These are phyloP conservation scores for Penicillium sp. DNA, from an alignment of 2,329 filamentous ascomycete genomes.

Conservation along the genomic window DNA sequence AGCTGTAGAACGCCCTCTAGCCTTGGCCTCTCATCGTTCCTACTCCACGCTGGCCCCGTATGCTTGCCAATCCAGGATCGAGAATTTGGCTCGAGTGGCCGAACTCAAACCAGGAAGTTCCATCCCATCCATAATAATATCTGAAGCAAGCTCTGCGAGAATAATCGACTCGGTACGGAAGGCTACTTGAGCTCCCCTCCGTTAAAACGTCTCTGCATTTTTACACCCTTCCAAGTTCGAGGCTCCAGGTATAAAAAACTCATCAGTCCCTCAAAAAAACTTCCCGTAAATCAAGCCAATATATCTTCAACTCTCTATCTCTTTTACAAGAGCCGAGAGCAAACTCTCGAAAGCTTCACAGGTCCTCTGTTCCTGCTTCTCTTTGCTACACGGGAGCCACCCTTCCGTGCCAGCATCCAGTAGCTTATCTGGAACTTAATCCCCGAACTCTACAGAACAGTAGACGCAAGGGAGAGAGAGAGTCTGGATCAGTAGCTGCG, in stretches of 20 bases:
- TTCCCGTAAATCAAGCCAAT: background rate
- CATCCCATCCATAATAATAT: background rate
- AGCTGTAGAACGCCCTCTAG: background rate
- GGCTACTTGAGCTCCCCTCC: background rate
- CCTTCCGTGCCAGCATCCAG: background rate
- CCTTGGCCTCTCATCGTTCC: background rate
- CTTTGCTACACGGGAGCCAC: background rate
- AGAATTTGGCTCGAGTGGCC: background rate
- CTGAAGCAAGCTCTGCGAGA: background rate
- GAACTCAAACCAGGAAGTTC: constrained; percentile 9
- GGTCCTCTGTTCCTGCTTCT: background rate
- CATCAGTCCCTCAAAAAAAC: background rate
- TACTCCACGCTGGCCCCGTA: background rate
- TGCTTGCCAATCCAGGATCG: background rate
- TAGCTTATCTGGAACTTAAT: background rate
- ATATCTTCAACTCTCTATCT: background rate
- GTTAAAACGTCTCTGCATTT: background rate
- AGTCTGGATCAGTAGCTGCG: constrained; percentile 22
- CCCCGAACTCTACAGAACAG: background rate
- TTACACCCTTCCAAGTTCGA: background rate
- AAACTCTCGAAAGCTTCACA: background rate
- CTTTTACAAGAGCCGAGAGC: background rate
- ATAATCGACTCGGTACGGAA: background rate
- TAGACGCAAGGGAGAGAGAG: background rate
- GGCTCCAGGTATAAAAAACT: background rate